Percentiles rank a stretch among this genome's conserved stretches.
Conservation (phyloP, 805 yeast species). For the Metschnikowia cubensis region DNA sequence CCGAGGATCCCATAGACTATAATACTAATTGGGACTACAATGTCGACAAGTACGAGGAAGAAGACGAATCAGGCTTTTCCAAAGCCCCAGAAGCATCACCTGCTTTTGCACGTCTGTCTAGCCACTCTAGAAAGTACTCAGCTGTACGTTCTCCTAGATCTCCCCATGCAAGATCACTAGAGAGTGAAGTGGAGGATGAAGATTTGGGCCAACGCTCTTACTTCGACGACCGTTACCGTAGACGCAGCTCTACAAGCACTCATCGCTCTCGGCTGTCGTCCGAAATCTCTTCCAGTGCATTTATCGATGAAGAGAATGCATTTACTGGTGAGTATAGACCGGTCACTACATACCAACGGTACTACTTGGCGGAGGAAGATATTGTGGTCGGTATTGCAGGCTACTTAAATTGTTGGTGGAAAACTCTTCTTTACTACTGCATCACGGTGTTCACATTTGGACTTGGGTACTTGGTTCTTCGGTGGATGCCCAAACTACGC, state of each 20-base stretch:
- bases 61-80: slow-evolving; percentile 5
- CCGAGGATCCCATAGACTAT: slow-evolving; percentile 57
- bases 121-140: slow-evolving; percentile 4
- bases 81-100: neutral
- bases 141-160: slow-evolving; percentile 13
- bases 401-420: slow-evolving; percentile 51
- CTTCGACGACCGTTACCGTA: slow-evolving; percentile 25
- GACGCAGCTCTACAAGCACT: slow-evolving; percentile 17
- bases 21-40: slow-evolving; percentile 72
- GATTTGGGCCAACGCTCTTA: slow-evolving; percentile 14
- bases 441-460: slow-evolving; percentile 65
- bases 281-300: slow-evolving; percentile 7
- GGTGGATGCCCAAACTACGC: slow-evolving; percentile 84
- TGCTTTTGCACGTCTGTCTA: neutral
- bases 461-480: slow-evolving; percentile 59
- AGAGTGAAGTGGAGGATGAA: slow-evolving; percentile 8
- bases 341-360: slow-evolving; percentile 60
- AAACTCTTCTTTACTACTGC: slow-evolving; percentile 46
- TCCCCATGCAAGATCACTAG: slow-evolving; percentile 3
- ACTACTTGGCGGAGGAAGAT: slow-evolving; percentile 94
- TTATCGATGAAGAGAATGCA: slow-evolving; percentile 9
- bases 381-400: slow-evolving; percentile 94
- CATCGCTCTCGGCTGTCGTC: slow-evolving; percentile 6
- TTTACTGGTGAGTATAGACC: slow-evolving; percentile 25
- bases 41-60: slow-evolving; percentile 41